Conservation (phyloP, 2,329 filamentous ascomycete species). For the Spiromastix sp. region DNA sequence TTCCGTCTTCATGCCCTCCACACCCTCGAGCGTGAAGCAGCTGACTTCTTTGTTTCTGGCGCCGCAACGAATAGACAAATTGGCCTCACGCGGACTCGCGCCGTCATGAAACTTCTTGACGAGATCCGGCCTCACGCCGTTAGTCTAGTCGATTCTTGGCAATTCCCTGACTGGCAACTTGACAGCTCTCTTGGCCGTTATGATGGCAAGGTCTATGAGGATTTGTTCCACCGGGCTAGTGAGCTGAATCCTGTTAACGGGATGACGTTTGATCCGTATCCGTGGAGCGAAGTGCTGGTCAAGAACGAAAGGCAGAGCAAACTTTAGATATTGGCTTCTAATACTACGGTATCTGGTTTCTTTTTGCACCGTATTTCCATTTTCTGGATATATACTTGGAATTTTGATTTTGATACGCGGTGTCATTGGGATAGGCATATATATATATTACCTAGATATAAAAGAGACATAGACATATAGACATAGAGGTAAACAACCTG, state of each 20-base stretch:
- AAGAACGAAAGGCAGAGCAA: constrained; percentile 41
- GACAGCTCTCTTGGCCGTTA: constrained; percentile 59
- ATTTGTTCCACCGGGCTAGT: constrained; percentile 62
- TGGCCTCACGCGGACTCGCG: constrained; percentile 54
- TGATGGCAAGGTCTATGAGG: constrained; percentile 68
- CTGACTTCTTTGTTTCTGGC: constrained; percentile 61
- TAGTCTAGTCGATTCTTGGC: constrained; percentile 61
- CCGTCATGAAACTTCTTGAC: constrained; percentile 58
- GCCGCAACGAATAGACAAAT: constrained; percentile 66
- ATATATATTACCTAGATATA: constrained; percentile 3
- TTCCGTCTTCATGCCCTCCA: constrained; percentile 56
- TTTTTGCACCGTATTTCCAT: constrained; percentile 7
- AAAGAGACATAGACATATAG: not conserved
- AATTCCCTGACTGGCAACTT: constrained; percentile 68
- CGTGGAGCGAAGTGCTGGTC: constrained; percentile 50
- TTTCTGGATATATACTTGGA: constrained; percentile 3
- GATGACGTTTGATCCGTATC: constrained; percentile 62
- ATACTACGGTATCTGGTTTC: constrained; percentile 5
- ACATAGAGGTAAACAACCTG: not conserved
- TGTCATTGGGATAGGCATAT: constrained; percentile 1
- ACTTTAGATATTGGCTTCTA: constrained; percentile 17
- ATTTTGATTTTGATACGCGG: no score
- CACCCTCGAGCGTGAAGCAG: constrained; percentile 58
- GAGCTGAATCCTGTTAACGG: constrained; percentile 65
- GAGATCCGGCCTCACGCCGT: constrained; percentile 66